These are phyloP conservation scores for Sporobolomyces pararoseus DNA, from an alignment of 768 basidiomycete genomes.

Conservation along the genomic window DNA sequence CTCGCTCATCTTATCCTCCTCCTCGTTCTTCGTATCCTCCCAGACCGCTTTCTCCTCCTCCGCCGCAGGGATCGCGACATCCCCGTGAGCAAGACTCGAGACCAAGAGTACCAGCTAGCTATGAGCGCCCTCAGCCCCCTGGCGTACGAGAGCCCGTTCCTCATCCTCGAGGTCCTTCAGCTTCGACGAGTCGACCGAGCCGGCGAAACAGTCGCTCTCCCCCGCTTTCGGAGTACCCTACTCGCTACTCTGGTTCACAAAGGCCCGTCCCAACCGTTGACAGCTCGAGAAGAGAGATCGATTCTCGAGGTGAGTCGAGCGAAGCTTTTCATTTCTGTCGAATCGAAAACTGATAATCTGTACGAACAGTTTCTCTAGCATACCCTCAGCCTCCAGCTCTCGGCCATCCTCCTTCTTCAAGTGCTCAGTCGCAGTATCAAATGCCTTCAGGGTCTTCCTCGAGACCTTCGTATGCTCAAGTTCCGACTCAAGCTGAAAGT, in stretches of 20 bases:
- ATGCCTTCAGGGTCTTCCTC: too few species aligned
- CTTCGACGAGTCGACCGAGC: not conserved
- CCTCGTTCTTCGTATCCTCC: not conserved
- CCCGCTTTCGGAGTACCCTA: too few species aligned
- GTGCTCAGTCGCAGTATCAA: too few species aligned
- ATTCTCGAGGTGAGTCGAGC: conserved; percentile 1
- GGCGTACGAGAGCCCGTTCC: conserved; percentile 41
- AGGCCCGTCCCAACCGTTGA: too few species aligned
- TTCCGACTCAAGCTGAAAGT: too few species aligned
- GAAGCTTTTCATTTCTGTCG: too few species aligned
- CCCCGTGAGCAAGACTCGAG: too few species aligned
- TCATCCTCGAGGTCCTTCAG: conserved; percentile 24
- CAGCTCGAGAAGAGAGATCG: not conserved
- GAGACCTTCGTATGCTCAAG: too few species aligned
- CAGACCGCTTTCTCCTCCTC: conserved; percentile 51
- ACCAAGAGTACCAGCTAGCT: too few species aligned
- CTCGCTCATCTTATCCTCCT: conserved; percentile 4
- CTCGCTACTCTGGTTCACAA: not conserved
- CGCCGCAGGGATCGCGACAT: too few species aligned
- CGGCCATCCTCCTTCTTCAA: not conserved
- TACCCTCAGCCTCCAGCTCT: not conserved
- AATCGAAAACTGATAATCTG: too few species aligned
- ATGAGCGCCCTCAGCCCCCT: conserved; percentile 55
- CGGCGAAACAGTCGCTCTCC: not conserved
- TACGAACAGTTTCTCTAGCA: conserved; percentile 44